phyloP scores from a whole-genome alignment of 1,139 yeast genomes.

The Pichia sp. region DNA sequence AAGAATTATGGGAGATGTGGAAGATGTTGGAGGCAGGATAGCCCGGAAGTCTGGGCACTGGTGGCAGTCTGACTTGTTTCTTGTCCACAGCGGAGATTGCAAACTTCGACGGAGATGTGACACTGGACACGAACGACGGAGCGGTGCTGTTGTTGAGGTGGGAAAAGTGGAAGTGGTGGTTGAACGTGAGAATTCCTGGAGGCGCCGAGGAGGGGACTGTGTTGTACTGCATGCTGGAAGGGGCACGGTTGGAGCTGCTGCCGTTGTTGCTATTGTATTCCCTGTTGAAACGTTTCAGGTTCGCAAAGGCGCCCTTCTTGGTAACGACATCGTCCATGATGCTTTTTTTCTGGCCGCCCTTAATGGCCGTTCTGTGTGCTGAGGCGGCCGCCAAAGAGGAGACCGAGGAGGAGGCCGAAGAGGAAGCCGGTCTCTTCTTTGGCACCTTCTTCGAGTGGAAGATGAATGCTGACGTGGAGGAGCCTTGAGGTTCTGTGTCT shows the following conservation, averaged over 20 bases:
- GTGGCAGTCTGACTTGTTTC: constrained; percentile 23
- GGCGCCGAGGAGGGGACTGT: constrained; percentile 7
- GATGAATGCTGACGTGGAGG: background rate
- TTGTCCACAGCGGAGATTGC: constrained; percentile 2
- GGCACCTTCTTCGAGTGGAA: background rate
- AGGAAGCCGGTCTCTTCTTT: background rate
- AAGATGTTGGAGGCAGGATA: background rate
- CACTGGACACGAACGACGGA: background rate
- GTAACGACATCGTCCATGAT: constrained; percentile 25
- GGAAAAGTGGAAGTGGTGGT: background rate
- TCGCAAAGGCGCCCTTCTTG: constrained; percentile 25
- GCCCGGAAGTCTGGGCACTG: constrained; percentile 22
- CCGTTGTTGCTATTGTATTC: background rate
- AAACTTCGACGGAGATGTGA: constrained; percentile 26
- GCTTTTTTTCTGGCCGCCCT: constrained; percentile 9
- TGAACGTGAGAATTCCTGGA: constrained; percentile 1
- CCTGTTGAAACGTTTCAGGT: constrained; percentile 23
- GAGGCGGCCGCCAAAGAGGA: background rate
- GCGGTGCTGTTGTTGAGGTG: background rate
- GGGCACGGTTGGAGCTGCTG: background rate
- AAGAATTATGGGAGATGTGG: background rate
- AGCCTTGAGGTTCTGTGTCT: background rate
- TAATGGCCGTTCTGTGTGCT: background rate
- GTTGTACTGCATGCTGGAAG: background rate
- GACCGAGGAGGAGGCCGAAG: background rate